Base-by-base conservation (phyloP, 2,329 filamentous ascomycete species). In the Camptophora hylomeconis region DNA sequence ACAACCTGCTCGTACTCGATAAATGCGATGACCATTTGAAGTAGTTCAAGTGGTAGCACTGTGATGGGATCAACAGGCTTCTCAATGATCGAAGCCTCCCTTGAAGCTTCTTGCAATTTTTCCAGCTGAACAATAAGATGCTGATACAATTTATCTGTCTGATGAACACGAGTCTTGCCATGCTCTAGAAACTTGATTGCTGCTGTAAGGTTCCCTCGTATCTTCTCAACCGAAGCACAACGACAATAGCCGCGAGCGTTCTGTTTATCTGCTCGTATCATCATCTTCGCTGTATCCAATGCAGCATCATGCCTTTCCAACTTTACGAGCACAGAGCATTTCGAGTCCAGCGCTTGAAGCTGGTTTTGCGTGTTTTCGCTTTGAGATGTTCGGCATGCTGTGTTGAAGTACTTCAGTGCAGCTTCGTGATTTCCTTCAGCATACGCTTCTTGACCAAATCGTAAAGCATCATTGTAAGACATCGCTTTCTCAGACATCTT, bases 231-330 rank as follows among this genome's bases (percentile, higher is more conserved):
- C 32, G 62, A 63, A 3, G 60, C 68, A 15, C 64, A 65, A 30
- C 69, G 63, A 16, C 74, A 45, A 45, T 75, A 74, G 6, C 69
- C 70, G 47, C 61, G 61, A n/a, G 64, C 56, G 47, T 71, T 62
- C 13, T 56, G 52, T 31, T 58, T 60, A 25, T 63, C 50, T 10
- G 55, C 39, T 31, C 61, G 60, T 31, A 75, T 69, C 54, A 72
- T 70, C 12, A 55, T 53, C 37, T 63, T 63, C n/a, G 65, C 65
- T 56, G 75, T 69, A 31, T 59, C 56, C 7, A 74, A 53, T 0
- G 69, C 70, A 8, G 54, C 49, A 14, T 62, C 54, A 35, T 62
- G 54, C 34, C 68, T 49, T 10, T 53, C 53, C 7, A 72, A 50
- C 43, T 68, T 71, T 37, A 62, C 18, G 16, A 42, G 32, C 29